Evolutionary conservation across 768 basidiomycete species (phyloP), one percentile per base, ranked within the genome.

Genomic region (Multifurca ochricompacta): DNA sequence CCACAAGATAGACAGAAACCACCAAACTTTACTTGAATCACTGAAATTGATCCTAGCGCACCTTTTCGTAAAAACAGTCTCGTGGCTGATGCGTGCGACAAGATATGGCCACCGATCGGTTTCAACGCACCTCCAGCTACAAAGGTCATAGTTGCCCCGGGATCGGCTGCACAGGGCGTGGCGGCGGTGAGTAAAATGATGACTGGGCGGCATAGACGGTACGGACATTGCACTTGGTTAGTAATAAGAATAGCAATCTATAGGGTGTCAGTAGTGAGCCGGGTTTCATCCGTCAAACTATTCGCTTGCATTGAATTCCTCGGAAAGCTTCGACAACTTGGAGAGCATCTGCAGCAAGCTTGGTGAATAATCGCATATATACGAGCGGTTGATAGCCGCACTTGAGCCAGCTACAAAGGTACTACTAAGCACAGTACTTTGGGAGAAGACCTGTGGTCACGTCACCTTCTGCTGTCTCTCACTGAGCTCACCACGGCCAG

Each of bases 141-240:
- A 64, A 97, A 97, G 46, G 90, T 90, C 84, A 89, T 89, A 2
- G 87, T 91, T 45, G 92, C 93, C 45, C 94, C 94, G 19, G 94
- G 94, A 67, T 97, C 94, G 56, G 93, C 89, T 60, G 32, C 9
- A 36, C 34, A 53, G 35, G 18, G 19, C 19, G 18, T 16, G 21
- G 6, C 7, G 13, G 40, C 35, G 16, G 23, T 55, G n/a, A 51
- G 45, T 23, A 41, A 47, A 8, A 46, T 35, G 21, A 13, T 18
- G 2, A 19, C 19, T 11, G 43, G 21, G 14, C 21, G 18, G 45
- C 41, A 32, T 49, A 41, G 16, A 4, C 41, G 41, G 16, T 36
- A 63, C 74, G 45, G 65, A 85, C 87, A 87, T 77, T 91, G 88
- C 3, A 92, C 92, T 77, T 95, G 92, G 64, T 95, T 95, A 14